Percentiles rank a stretch among this genome's conserved stretches.
phyloP scores from a whole-genome alignment of 192 early-diverging fungal species.

The Mortierella claussenii region DNA sequence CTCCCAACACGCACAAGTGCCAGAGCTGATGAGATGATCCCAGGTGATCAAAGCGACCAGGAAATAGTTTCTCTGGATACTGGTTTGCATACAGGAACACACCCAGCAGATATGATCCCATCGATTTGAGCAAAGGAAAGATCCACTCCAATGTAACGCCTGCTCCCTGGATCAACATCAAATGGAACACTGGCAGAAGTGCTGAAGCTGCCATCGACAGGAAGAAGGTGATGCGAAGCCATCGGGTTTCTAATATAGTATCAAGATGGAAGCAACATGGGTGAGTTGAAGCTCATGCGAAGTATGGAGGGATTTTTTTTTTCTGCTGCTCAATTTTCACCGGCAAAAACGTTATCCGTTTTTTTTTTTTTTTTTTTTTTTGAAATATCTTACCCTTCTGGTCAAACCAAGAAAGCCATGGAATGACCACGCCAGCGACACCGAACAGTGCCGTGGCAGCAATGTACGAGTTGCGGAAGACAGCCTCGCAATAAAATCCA shows the following conservation, averaged over 20 bases:
- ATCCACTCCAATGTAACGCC: constrained; percentile 55
- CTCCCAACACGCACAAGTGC: constrained; percentile 68
- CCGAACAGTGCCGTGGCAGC: constrained; percentile 60
- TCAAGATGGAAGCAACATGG: no score
- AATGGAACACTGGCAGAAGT: constrained; percentile 60
- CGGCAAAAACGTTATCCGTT: not conserved
- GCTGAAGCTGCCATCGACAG: constrained; percentile 60
- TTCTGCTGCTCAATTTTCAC: no score
- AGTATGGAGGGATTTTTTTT: no score
- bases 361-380: not conserved
- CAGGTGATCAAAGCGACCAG: constrained; percentile 65
- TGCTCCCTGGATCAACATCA: constrained; percentile 55
- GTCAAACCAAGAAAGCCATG: constrained; percentile 65
- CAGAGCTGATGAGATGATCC: constrained; percentile 69
- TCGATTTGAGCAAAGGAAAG: constrained; percentile 56
- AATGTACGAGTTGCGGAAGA: constrained; percentile 58
- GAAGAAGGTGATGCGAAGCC: constrained; percentile 66
- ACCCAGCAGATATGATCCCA: constrained; percentile 60
- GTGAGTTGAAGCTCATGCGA: no score
- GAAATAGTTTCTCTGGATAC: constrained; percentile 66
- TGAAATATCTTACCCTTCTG: constrained; percentile 39
- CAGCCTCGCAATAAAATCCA: constrained; percentile 63
- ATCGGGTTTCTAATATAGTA: constrained; percentile 33
- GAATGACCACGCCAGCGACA: constrained; percentile 59
- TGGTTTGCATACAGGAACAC: constrained; percentile 68